Base-by-base conservation (phyloP, 83 land plant species). In the Picea abies region DNA sequence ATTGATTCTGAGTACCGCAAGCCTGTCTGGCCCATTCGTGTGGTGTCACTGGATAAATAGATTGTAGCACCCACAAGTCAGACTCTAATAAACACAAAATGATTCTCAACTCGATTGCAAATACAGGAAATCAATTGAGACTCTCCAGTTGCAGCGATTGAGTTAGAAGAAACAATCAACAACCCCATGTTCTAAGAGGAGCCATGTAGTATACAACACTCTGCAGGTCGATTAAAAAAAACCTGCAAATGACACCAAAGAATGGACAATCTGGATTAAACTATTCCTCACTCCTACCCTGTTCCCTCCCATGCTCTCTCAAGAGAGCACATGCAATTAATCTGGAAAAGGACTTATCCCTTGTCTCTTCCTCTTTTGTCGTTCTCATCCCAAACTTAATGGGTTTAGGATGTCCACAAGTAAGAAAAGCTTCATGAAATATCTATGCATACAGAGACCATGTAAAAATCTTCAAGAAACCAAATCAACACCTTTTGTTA, bases 231-330 rank as follows among this genome's bases (percentile, higher is more conserved):
- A 44, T 2, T 9, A 44, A 44, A 49, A 72, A 72, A 20, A 20
- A 44, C 20, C 52, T 47, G 25, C 26, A 15, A 17, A 35, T 52
- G 37, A 70, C 19, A 70, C 41, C 19, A 70, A 16, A 17, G 2
- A 14, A 70, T 39, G 20, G 41, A 70, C 56, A n/a, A 72, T 8
- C 14, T 72, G 23, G 26, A 72, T 20, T n/a, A 72, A 72, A 41
- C 56, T 39, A 69, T 72, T 37, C 76, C 32, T 71, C 52, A 69
- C 76, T 41, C 16, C 76, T 72, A 72, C 16, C 56, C 23, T 72
- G 11, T 72, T 41, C 22, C 15, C 41, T 72, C 12, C 76, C 76
- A 72, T 44, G 5, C 44, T n/a, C 76, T 35, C 39, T 39, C 52
- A 72, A 41, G 76, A 72, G 52, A 20, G 25, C 23, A 72, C 0